Base-by-base conservation (phyloP, 2,329 filamentous ascomycete genomes). In the Ascochyta fabae region DNA sequence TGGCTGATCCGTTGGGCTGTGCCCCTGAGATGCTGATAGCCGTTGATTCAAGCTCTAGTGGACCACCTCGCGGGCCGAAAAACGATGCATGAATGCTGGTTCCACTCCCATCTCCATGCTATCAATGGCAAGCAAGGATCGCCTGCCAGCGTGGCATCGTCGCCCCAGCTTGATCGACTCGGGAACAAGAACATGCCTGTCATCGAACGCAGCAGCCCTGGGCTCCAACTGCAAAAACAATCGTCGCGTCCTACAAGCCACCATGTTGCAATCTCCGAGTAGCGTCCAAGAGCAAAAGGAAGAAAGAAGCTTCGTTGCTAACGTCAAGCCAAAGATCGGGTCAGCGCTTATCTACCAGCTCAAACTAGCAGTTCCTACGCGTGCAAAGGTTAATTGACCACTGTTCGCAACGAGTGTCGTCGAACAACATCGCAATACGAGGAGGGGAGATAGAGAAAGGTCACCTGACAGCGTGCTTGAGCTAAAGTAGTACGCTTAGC, bases 1-100 rank as follows among this genome's bases (percentile, higher is more conserved):
- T 43, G 9, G 47, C 47, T 39, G 36, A 31, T 9, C 42, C 38
- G 42, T 29, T 51, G 36, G 38, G 42, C 42, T 26, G 24, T 45
- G 41, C 53, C 53, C 53, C 53, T 56, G 47, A 56, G 41, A 26
- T 50, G 41, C 53, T 55, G 53, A 47, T 50, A 56, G 53, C 53
- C 53, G 53, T 56, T 56, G 38, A 29, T 48, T 42, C 45, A 48
- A 52, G 51, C 51, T 43, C 51, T 26, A 46, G 46, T 55, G 41
- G 41, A 41, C 47, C 42, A 36, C 19, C 19, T 34, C 13, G 36
- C 53, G 53, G 53, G 36, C 53, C 53, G 53, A 47, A 47, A 22
- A 29, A 46, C 39, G 22, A 23, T 35, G 52, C 52, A 49, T 55
- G 35, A 55, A 46, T 38, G 53, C 19, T 35, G 42, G 53, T 43